Evolutionary conservation across 805 yeast genomes (phyloP), one percentile per base, ranked within the genome.

Genomic region (Yueomyces sinensis): DNA sequence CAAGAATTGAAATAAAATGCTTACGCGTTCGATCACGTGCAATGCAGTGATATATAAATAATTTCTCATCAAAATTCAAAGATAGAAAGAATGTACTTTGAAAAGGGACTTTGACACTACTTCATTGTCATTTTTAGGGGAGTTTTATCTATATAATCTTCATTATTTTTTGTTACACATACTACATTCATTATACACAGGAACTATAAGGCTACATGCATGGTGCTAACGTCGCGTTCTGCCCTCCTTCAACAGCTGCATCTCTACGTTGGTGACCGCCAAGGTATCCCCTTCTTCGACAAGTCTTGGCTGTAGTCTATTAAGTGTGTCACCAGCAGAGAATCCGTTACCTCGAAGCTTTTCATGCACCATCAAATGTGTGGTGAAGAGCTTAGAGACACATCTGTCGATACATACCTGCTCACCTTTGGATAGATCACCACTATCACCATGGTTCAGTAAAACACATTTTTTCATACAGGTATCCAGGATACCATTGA

Each of bases 331-430:
- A 9, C 28, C 13, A n/a, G 15, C 28, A n/a, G 6, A 5, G 28
- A 25, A 25, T 5, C 6, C 13, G 15, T n/a, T n/a, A 6, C 28
- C 28, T 25, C 14, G 28, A 5, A 25, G 15, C 13, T 25, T 6
- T n/a, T 25, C 15, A n/a, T 25, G 28, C 28, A 25, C 28, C 13
- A 25, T 11, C 15, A 25, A 6, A n/a, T 25, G 28, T n/a, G 28
- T 25, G 6, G 15, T 25, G 15, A 25, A 25, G 56, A 77, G 86
- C 56, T 87, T 87, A 42, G 74, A 59, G 30, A 82, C 89, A 60
- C 97, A 87, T 40, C 96, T 64, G 54, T 86, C 95, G 9, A 82
- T 61, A 54, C 96, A 89, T 31, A 72, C 68, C 39, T 66, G 58
- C 52, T 87, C 96, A 27, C 95, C 96, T 48, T 86, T 84, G 15